Evolutionary conservation across 768 basidiomycete genomes (phyloP).

Genomic region (Termitomyces heimii): DNA sequence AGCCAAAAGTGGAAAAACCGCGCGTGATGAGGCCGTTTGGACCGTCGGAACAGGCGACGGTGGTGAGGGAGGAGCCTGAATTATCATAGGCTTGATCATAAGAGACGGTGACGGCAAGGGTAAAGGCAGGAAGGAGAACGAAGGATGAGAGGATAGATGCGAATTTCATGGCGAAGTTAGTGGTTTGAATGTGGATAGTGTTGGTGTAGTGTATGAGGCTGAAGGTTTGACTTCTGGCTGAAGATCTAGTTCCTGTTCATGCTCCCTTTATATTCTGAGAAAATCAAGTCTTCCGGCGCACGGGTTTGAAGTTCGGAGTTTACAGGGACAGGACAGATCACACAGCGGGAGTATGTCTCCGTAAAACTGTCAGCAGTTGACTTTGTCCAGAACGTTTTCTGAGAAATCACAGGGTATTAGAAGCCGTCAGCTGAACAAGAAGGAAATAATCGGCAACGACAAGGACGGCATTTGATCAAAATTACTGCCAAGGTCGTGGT

Average conservation of each 20-base stretch:
- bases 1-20: constrained; percentile 37
- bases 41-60: constrained; percentile 44
- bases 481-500: background rate
- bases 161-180: constrained; percentile 27
- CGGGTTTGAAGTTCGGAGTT: background rate
- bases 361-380: background rate
- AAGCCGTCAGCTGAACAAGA: background rate
- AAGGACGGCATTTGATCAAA: background rate
- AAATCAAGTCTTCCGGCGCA: constrained; percentile 11
- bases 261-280: background rate
- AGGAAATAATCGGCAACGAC: background rate
- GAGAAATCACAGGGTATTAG: background rate
- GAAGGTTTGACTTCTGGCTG: background rate
- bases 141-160: constrained; percentile 14
- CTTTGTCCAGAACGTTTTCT: background rate
- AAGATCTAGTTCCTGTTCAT: background rate
- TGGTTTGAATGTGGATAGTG: background rate
- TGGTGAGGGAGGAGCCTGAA: constrained; percentile 20
- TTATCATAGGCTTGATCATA: constrained; percentile 41
- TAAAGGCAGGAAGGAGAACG: constrained; percentile 6
- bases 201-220: background rate
- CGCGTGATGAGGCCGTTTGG: constrained; percentile 33
- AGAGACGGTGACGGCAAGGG: constrained; percentile 9
- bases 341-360: background rate
- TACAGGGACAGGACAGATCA: background rate